Evolutionary conservation across 108 stramenopile species (phyloP).

Genomic region (Parietichytrium sp.): DNA sequence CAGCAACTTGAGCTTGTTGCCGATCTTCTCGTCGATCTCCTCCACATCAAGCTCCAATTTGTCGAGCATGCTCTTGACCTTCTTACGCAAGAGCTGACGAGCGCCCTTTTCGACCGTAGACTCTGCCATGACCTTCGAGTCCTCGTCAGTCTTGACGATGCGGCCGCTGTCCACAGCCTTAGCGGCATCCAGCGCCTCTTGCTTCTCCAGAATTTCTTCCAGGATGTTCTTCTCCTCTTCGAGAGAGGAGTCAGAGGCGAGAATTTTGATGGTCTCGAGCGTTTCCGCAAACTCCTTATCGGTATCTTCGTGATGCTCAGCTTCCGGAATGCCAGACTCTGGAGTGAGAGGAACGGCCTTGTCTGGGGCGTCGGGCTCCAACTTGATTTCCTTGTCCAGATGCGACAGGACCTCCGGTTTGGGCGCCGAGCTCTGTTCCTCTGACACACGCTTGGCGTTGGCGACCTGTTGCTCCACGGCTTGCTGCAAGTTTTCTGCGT

Average conservation of each 20-base stretch:
- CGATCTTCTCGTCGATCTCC: constrained; percentile 80
- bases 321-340: too few species aligned
- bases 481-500: too few species aligned
- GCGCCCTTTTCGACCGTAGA: background rate
- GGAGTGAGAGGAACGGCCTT: too few species aligned
- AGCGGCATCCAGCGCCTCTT: constrained; percentile 49
- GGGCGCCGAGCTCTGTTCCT: too few species aligned
- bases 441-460: too few species aligned
- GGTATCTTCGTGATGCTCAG: too few species aligned
- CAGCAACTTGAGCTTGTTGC: constrained; percentile 90
- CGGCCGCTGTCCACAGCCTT: constrained; percentile 2
- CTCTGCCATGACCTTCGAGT: background rate
- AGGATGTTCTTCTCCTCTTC: constrained; percentile 17
- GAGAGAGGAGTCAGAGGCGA: constrained; percentile 15
- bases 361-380: too few species aligned
- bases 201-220: constrained; percentile 42
- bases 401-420: too few species aligned
- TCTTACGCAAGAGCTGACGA: constrained; percentile 62
- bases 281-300: constrained; percentile 28
- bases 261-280: constrained; percentile 17
- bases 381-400: too few species aligned
- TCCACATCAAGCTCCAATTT: constrained; percentile 84
- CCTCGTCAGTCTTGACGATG: background rate
- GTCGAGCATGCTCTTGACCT: constrained; percentile 83
- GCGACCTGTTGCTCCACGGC: too few species aligned